Conservation (phyloP, 768 basidiomycete genomes). For the Paxillus involutus region DNA sequence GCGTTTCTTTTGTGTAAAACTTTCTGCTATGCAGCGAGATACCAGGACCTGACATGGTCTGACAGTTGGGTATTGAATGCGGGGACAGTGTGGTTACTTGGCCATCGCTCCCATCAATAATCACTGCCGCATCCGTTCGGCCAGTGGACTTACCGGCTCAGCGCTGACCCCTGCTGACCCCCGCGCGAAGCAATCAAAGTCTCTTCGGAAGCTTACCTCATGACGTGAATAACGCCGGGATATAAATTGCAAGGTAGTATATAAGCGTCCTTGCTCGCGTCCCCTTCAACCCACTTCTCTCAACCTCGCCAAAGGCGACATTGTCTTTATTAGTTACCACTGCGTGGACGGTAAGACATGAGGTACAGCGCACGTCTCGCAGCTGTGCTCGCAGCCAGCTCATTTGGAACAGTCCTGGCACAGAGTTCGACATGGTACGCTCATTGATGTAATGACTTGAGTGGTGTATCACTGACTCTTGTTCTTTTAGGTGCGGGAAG, state of each 20-base stretch:
- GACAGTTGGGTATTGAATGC: not conserved
- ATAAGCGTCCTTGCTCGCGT: not conserved
- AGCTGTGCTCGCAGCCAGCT: slow-evolving; percentile 11
- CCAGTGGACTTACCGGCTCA: too few species aligned
- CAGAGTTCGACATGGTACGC: slow-evolving; percentile 26
- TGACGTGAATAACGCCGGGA: slow-evolving; percentile 5
- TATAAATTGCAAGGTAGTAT: not conserved
- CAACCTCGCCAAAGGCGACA: too few species aligned
- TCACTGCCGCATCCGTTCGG: too few species aligned
- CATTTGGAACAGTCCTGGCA: slow-evolving; percentile 11
- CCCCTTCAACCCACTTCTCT: not conserved
- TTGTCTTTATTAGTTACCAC: not conserved
- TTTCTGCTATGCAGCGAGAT: slow-evolving; percentile 7
- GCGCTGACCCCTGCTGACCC: too few species aligned
- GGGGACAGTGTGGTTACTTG: not conserved
- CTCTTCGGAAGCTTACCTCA: not conserved
- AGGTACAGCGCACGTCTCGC: slow-evolving; percentile 6
- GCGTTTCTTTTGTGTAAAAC: too few species aligned
- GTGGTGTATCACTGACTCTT: too few species aligned
- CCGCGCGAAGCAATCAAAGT: too few species aligned
- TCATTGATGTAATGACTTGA: not conserved
- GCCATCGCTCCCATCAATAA: not conserved
- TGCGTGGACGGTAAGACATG: slow-evolving; percentile 10
- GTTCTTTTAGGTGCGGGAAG: slow-evolving; percentile 46
- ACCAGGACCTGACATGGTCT: not conserved